Evolutionary conservation across 139 green algal species (phyloP), one percentile per base, ranked within the genome.

Genomic region (Micractinium conductrix): DNA sequence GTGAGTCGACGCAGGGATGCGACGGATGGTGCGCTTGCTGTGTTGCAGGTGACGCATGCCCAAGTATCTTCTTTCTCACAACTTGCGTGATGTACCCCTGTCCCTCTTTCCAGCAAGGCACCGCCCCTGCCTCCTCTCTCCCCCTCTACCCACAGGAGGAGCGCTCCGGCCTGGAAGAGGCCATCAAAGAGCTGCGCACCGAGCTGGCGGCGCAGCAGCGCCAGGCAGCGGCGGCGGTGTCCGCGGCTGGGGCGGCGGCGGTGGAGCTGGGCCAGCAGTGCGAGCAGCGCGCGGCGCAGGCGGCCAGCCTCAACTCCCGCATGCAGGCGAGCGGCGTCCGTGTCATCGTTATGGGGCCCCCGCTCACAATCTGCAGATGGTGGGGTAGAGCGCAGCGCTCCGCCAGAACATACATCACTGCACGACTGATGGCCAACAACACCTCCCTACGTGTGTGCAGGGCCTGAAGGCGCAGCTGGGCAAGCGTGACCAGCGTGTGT

Each of bases 181-280:
- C 30, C 4, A 26, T 78, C 0, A 43, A 10, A 4, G 42, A 42
- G 70, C 43, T 78, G 22, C 70, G 30, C 5, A 43, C 70, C 14
- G 70, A 78, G 70, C 70, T 78, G 44, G 70, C 42, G 42, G 43
- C 42, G 5, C 42, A 78, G 42, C 70, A 78, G 70, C 42, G 42
- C 28, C 42, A 37, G 42, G 43, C 70, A 8, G 70, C 42, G 17
- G 70, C 45, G 24, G 42, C 70, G 7, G 70, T 43, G 22, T 42
- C 44, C 26, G 42, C 70, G 14, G 42, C 44, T 7, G 35, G 42
- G 12, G 45, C 9, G 16, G 30, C 70, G 30, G 35, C 28, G 42
- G 28, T 58, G 42, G 70, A 78, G 30, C 42, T 53, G 24, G 35
- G 42, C 1, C 42, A n/a, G 35, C 44, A 78, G 26, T 53, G 42